Evolutionary conservation across 1,284 basidiomycete species (phyloP), one percentile per base, ranked within the genome.

Genomic region (Amylostereum areolatum): DNA sequence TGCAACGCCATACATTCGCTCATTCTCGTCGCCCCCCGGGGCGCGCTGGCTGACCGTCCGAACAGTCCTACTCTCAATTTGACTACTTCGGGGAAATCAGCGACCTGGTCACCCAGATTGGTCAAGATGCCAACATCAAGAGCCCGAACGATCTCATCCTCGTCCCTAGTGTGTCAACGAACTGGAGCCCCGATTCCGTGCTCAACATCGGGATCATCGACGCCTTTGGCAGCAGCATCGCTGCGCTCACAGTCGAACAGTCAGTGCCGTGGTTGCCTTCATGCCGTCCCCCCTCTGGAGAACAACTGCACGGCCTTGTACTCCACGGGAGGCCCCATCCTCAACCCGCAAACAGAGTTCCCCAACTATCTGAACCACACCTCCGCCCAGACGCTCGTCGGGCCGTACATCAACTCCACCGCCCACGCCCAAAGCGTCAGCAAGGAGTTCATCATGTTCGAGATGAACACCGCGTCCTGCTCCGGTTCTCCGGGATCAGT

Each of bases 291-390:
- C 12, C 65, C 57, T 30, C 5, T 12, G 43, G 66, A 66, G 11
- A 70, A 79, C 68, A 89, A 88, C 56, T 88, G 85, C 62, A 70
- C 72, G 41, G 75, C 80, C 28, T 64, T 74, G 52, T 80, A 69
- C 54, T 65, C 67, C n/a, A 39, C 37, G 27, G 55, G 62, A 2
- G 80, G 77, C 40, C 55, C 60, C 0, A 53, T 64, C 42, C 24
- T 59, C 12, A 66, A 77, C 52, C 74, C 80, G 0, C 82, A 86
- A 60, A 57, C 65, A 2, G 67, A 74, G 30, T 83, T 88, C 58
- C 61, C 73, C 0, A 61, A 61, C 8, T 89, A 77, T 60, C 72
- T 89, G 36, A 77, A 69, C 42, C 87, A 89, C 61, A 68, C 70
- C 2, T 64, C 75, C 3, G 77, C 70, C 36, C 56, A 69, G 35